These are phyloP conservation scores for Angophora floribunda DNA, from an alignment of 345 rosid genomes.

Conservation along the genomic window DNA sequence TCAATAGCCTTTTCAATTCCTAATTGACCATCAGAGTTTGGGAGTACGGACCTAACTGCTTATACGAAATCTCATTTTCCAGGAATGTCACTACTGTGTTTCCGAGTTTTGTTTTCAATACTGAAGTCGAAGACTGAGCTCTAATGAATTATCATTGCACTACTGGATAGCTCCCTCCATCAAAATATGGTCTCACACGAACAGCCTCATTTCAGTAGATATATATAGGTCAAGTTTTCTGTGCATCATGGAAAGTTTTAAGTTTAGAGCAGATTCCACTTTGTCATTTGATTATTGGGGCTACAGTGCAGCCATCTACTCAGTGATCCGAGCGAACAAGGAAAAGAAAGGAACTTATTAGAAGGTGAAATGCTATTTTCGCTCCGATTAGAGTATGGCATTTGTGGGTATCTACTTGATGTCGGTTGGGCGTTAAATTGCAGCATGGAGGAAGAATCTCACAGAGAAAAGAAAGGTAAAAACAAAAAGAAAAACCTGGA, in stretches of 20 bases:
- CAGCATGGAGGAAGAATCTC: neutral
- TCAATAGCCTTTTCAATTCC: neutral
- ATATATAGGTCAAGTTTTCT: neutral
- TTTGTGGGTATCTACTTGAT: neutral
- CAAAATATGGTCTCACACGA: neutral
- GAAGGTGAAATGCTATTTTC: neutral
- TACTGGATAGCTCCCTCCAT: neutral
- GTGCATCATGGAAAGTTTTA: neutral
- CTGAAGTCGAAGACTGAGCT: slow-evolving; percentile 41
- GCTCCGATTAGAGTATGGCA: neutral
- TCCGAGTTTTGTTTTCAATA: slow-evolving; percentile 60
- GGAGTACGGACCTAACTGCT: neutral
- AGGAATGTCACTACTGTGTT: slow-evolving; percentile 61
- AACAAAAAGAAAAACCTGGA: neutral
- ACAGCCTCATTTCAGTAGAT: neutral
- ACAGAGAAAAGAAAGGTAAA: neutral
- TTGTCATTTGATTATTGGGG: neutral
- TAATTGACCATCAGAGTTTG: neutral
- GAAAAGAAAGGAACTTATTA: neutral
- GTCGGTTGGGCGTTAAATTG: neutral
- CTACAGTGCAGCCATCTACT: neutral
- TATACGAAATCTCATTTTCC: neutral
- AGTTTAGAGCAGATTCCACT: neutral
- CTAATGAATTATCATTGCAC: neutral
- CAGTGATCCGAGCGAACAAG: neutral